phyloP scores from a whole-genome alignment of 192 early-diverging fungal species.

The Linnemannia schmuckeri region DNA sequence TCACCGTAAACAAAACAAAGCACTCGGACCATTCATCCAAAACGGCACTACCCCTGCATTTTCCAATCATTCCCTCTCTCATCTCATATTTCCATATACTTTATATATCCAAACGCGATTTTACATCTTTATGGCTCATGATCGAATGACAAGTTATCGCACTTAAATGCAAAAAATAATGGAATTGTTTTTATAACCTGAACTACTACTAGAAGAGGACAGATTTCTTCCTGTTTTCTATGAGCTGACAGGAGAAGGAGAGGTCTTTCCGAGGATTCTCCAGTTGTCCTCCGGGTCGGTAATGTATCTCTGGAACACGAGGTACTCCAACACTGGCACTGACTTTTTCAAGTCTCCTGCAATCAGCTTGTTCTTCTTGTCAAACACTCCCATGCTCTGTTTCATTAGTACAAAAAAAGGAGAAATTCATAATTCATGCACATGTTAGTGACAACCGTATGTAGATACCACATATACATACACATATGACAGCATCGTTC shows the following conservation, averaged over 20 bases:
- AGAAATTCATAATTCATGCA: not conserved
- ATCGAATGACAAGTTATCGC: too few species aligned
- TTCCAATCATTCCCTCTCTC: not conserved
- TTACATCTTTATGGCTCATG: too few species aligned
- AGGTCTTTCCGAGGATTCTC: conserved; percentile 75
- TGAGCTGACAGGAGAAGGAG: conserved; percentile 39
- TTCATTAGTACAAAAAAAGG: not conserved
- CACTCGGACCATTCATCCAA: not conserved
- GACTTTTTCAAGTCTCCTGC: conserved; percentile 66
- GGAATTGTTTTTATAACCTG: too few species aligned
- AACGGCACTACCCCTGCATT: not conserved
- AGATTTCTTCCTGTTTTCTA: not conserved
- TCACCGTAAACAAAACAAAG: not conserved
- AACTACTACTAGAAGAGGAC: too few species aligned
- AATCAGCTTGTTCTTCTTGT: conserved; percentile 61
- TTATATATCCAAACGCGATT: too few species aligned
- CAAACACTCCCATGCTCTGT: conserved; percentile 66
- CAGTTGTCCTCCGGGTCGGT: conserved; percentile 71
- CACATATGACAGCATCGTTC: too few species aligned
- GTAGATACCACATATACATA: too few species aligned
- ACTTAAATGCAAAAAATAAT: too few species aligned
- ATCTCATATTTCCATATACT: not conserved
- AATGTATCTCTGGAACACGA: conserved; percentile 76
- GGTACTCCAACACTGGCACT: conserved; percentile 72
- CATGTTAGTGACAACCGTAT: too few species aligned